Evolutionary conservation across 2,329 filamentous ascomycete species (phyloP), one percentile per base, ranked within the genome.

Genomic region (Hymenoscyphus infarciens): DNA sequence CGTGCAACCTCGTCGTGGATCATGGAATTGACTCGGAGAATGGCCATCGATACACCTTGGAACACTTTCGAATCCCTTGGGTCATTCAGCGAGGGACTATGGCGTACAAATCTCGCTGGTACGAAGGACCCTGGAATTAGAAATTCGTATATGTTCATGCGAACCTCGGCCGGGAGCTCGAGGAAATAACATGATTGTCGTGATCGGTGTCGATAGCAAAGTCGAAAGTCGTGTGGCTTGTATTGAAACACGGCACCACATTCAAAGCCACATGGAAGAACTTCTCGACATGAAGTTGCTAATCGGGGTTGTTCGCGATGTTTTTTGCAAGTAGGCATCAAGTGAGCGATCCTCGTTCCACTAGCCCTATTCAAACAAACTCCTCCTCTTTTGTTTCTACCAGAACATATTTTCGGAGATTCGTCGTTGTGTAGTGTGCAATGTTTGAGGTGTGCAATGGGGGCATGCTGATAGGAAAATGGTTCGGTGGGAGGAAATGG

Each of bases 131-230:
- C 53, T 33, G 63, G 65, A 19, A 68, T 45, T 22, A 68, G 52
- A 45, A 62, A 57, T 3, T 49, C 10, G 55, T 66, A 68, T n/a
- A 67, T 64, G 15, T 62, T 61, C 27, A 59, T 57, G 22, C 67
- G 60, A 16, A 68, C 56, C 60, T 68, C 64, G 6, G 64, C 57
- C 5, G 64, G 67, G 19, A 68, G 52, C 35, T 65, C 63, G 13
- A 67, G 54, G 35, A 68, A 59, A 45, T 65, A 64, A 61, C 63
- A 67, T 27, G 59, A 33, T 10, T 58, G 45, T n/a, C 35, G 5
- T n/a, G 61, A 27, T 31, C 16, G 56, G 49, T 66, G 65, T 2
- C 53, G n/a, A 15, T 54, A 15, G 55, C 67, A 68, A 22, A 67
- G 61, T 31, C 63, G 62, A 29, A 66, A 67, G 10, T 53, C 61